phyloP scores from a whole-genome alignment of 2,329 filamentous ascomycete genomes.

The Arthrobotrys musiformis region DNA sequence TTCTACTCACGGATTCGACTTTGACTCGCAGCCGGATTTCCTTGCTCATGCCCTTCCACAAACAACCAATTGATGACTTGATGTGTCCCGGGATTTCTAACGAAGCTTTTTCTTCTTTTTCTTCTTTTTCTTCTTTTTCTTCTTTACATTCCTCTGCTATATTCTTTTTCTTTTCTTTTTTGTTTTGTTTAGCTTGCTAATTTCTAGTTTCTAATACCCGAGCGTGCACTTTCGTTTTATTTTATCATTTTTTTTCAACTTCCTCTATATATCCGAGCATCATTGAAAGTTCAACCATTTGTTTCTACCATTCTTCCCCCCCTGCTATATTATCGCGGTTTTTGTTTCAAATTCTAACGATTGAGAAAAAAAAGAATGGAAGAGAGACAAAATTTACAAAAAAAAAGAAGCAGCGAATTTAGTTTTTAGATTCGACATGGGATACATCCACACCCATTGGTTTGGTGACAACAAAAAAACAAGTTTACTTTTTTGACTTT shows the following conservation, averaged over 20 bases:
- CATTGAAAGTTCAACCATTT: slow-evolving; percentile 14
- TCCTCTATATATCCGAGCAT: slow-evolving; percentile 34
- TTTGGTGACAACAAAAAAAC: slow-evolving; percentile 36
- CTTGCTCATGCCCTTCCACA: slow-evolving; percentile 28
- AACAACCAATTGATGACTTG: slow-evolving; percentile 52
- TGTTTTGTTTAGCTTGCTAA: slow-evolving; percentile 22
- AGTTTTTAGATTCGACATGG: slow-evolving; percentile 35
- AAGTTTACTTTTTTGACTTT: no score
- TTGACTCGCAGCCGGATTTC: slow-evolving; percentile 39
- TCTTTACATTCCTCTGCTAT: slow-evolving; percentile 30
- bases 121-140: no score
- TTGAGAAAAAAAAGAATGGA: slow-evolving; percentile 19
- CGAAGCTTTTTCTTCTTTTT: slow-evolving; percentile 10
- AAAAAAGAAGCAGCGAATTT: slow-evolving; percentile 35
- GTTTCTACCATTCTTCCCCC: slow-evolving; percentile 41
- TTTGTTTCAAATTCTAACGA: slow-evolving; percentile 23
- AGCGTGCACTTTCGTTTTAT: slow-evolving; percentile 44
- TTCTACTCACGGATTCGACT: slow-evolving; percentile 31
- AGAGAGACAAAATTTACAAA: slow-evolving; percentile 36
- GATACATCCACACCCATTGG: slow-evolving; percentile 19
- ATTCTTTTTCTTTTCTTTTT: slow-evolving; percentile 24
- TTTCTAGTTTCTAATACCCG: slow-evolving; percentile 55
- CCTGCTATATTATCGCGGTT: slow-evolving; percentile 22
- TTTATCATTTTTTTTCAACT: slow-evolving; percentile 4
- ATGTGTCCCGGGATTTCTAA: slow-evolving; percentile 52